Base-by-base conservation (phyloP, 768 basidiomycete species). In the Phallus indusiatus region DNA sequence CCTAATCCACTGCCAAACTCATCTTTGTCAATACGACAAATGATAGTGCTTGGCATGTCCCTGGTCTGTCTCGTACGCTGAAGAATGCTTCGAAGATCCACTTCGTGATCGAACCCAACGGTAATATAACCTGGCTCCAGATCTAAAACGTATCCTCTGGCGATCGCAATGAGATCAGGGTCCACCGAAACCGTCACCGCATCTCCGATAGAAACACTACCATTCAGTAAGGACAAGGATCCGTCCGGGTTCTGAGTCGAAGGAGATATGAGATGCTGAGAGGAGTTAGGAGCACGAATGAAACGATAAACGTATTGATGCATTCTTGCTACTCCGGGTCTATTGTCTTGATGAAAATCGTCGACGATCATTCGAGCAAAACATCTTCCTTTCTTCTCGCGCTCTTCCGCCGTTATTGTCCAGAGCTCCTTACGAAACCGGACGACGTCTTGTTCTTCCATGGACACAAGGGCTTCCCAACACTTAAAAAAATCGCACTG, bases 1-100 rank as follows among this genome's bases (percentile, higher is more conserved):
- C 84, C 83, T 83, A 98, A 87, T 1, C 94, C 92, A 7, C 83
- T 81, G 5, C 83, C 82, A 53, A 97, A 72, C 69, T 98, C 96
- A 68, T 98, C 96, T 67, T 86, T 93, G 76, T 98, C 96, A 59
- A 99, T 83, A 16, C 95, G 81, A 74, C 93, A 99, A 21, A 72
- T 79, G 61, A 70, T 76, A 59, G 5, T 47, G 21, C 48, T 35
- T 36, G 63, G 64, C 14, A 69, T 63, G 5, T 59, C 67, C 10
- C 67, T 67, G 48, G 75, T 62, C 28, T 1, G 54, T 24, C 65
- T 55, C 0, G 68, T 69, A 1, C 73, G 78, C 17, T 70, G 71
- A 7, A 74, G 66, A 54, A 90, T 76, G 21, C 71, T 73, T 14
- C 75, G 70, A 11, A 77, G 65, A 60, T 81, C 76, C n/a, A 95